phyloP scores from a whole-genome alignment of 2,329 filamentous ascomycete species.

The Ophidiomyces ophidiicola region DNA sequence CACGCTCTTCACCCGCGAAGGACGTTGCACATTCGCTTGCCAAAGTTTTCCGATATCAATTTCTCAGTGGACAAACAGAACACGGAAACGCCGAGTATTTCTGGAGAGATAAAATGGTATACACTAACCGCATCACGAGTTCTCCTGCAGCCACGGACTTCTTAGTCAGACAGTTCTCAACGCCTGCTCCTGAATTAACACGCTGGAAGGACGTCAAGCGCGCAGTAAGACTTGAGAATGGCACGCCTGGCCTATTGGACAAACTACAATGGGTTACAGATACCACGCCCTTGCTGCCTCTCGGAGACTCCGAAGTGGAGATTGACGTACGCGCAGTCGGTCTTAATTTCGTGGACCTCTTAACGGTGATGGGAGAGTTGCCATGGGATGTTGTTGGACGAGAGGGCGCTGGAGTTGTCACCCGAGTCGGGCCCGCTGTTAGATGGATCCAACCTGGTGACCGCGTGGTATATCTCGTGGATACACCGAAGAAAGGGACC shows the following conservation, averaged over 20 bases:
- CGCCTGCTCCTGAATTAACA: constrained; percentile 1
- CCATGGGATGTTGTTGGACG: constrained; percentile 7
- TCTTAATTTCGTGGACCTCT: constrained; percentile 20
- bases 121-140: constrained; percentile 18
- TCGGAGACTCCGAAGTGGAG: constrained; percentile 17
- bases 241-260: constrained; percentile 6
- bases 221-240: constrained; percentile 6
- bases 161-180: background rate
- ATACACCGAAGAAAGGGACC: background rate
- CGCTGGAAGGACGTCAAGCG: constrained; percentile 6
- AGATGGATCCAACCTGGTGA: constrained; percentile 13
- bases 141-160: constrained; percentile 14
- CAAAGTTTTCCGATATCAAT: constrained; percentile 16
- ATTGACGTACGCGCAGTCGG: constrained; percentile 18
- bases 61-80: constrained; percentile 6
- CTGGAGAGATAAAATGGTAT: constrained; percentile 15
- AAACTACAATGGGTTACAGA: constrained; percentile 9
- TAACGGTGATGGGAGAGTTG: constrained; percentile 13
- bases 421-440: constrained; percentile 8
- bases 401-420: constrained; percentile 14
- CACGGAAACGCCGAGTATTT: constrained; percentile 19
- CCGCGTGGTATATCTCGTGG: constrained; percentile 7
- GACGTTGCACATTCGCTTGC: constrained; percentile 13
- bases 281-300: background rate
- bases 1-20: constrained; percentile 7